Evolutionary conservation across 371 early-diverging fungal species (phyloP).

Genomic region (Mucor indicus): DNA sequence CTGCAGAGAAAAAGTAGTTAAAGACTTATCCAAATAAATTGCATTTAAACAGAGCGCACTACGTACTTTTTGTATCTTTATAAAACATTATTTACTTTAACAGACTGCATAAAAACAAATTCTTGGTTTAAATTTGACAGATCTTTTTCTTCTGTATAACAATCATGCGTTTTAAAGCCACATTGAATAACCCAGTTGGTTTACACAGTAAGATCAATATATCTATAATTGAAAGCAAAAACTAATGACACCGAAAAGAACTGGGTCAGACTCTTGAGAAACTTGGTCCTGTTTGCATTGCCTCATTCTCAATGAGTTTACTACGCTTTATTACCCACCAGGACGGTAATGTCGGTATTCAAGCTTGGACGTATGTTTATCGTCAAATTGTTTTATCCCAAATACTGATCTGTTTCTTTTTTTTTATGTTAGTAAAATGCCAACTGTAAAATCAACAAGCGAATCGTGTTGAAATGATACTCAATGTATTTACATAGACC

Average conservation of each 20-base stretch:
- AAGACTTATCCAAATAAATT: too few relatives aligned
- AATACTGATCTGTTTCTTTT: not conserved
- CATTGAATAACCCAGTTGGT: slow-evolving; percentile 26
- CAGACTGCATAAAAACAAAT: too few relatives aligned
- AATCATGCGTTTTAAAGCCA: slow-evolving; percentile 36
- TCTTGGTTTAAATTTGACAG: too few relatives aligned
- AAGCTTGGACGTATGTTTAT: slow-evolving; percentile 54
- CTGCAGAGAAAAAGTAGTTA: too few relatives aligned
- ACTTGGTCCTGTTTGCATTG: slow-evolving; percentile 36
- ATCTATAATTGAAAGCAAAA: not conserved
- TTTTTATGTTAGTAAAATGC: slow-evolving; percentile 15
- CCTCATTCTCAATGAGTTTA: slow-evolving; percentile 38
- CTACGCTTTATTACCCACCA: slow-evolving; percentile 47
- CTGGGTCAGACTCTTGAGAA: slow-evolving; percentile 40
- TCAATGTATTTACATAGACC: slow-evolving; percentile 23
- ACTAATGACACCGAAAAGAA: slow-evolving; percentile 11
- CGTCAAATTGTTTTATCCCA: slow-evolving; percentile 1
- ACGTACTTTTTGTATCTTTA: too few relatives aligned
- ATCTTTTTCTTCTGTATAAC: too few relatives aligned
- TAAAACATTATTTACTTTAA: too few relatives aligned
- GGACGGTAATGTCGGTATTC: slow-evolving; percentile 39
- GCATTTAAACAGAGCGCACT: too few relatives aligned
- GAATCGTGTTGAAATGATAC: too few relatives aligned
- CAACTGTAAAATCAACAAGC: slow-evolving; percentile 22
- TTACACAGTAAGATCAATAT: slow-evolving; percentile 19